Percentiles rank a stretch among this genome's conserved stretches.
Evolutionary conservation across 768 basidiomycete genomes (phyloP).

Genomic region (Hysterangium stoloniferum): DNA sequence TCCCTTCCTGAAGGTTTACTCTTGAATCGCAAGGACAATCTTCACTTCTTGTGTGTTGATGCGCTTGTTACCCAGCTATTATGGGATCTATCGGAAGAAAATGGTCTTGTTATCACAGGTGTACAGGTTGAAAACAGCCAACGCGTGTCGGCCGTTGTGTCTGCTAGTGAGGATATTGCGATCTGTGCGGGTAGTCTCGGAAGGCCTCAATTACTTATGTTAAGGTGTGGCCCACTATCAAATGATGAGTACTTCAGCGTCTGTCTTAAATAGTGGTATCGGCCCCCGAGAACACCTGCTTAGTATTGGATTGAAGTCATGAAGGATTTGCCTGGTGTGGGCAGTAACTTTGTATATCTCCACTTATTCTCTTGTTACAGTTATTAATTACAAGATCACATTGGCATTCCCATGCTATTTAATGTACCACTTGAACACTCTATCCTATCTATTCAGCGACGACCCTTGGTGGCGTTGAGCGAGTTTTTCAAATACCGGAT

Average conservation of each 20-base stretch:
- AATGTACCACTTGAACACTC: conserved; percentile 27
- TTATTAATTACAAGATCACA: conserved; percentile 31
- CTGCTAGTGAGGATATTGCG: conserved; percentile 19
- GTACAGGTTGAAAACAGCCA: neutral
- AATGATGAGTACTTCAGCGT: neutral
- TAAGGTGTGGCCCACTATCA: conserved; percentile 18
- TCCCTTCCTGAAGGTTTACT: neutral
- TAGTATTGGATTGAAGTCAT: conserved; percentile 21
- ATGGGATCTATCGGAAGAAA: neutral
- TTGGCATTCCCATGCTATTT: conserved; percentile 28
- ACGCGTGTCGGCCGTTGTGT: neutral
- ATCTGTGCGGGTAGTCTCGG: conserved; percentile 34
- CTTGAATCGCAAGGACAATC: neutral
- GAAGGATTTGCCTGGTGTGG: conserved; percentile 28
- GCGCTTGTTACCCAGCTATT: neutral
- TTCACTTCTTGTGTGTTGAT: neutral
- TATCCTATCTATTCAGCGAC: conserved; percentile 20
- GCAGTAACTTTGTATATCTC: conserved; percentile 19
- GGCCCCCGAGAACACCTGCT: conserved; percentile 33
- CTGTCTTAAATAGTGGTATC: conserved; percentile 29
- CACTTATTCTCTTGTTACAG: neutral
- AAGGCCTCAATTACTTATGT: conserved; percentile 35
- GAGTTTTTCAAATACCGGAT: conserved; percentile 29
- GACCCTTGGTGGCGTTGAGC: conserved; percentile 22
- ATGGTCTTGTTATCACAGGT: neutral